phyloP scores from a whole-genome alignment of 441 rosid species.

The Gossypium davidsonii region DNA sequence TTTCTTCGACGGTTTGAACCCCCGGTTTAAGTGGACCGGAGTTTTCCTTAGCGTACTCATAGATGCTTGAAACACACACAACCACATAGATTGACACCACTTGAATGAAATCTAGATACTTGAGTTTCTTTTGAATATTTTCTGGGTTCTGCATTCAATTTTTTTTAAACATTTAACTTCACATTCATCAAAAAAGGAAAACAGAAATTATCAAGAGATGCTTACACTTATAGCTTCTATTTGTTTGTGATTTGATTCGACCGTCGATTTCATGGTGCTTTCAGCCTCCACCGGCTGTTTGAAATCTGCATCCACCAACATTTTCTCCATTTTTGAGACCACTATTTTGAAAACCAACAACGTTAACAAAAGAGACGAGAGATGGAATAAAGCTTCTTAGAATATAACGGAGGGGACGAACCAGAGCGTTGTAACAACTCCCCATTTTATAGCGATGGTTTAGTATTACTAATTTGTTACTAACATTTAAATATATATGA shows the following conservation, averaged over 20 bases:
- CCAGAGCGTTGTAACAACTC: slow-evolving; percentile 12
- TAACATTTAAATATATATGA: too few relatives aligned
- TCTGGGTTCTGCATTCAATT: slow-evolving; percentile 10
- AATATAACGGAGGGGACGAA: neutral
- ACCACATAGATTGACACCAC: slow-evolving; percentile 31
- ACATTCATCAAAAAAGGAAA: neutral
- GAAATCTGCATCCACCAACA: slow-evolving; percentile 41
- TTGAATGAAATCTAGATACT: slow-evolving; percentile 46
- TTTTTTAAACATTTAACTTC: neutral
- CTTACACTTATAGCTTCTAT: slow-evolving; percentile 26
- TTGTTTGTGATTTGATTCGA: slow-evolving; percentile 34
- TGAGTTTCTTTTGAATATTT: slow-evolving; percentile 26
- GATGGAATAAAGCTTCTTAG: neutral
- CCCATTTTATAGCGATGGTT: neutral
- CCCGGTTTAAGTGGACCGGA: slow-evolving; percentile 56
- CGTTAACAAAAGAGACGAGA: neutral
- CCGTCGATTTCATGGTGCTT: slow-evolving; percentile 16
- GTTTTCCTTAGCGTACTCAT: slow-evolving; percentile 48
- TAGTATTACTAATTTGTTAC: too few relatives aligned
- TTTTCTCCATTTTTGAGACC: slow-evolving; percentile 2
- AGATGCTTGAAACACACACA: slow-evolving; percentile 32
- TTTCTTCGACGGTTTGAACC: slow-evolving; percentile 44
- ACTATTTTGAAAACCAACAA: neutral
- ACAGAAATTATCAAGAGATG: neutral
- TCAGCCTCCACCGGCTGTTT: slow-evolving; percentile 26